Base-by-base conservation (phyloP, 768 basidiomycete genomes). In the Lyophyllum shimeji region DNA sequence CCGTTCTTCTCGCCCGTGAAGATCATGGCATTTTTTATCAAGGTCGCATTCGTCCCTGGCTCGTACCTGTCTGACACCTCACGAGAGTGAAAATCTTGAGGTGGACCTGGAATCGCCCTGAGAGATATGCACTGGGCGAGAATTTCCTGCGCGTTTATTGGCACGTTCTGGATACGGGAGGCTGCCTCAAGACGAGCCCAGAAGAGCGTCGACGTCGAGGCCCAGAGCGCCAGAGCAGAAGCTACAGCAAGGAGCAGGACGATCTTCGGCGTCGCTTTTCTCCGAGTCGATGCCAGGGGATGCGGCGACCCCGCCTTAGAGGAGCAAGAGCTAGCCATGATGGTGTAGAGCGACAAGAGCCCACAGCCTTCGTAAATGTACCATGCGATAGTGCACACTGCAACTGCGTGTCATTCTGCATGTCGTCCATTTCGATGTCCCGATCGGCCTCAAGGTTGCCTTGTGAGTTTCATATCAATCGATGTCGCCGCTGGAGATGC, bases 1-100 rank as follows among this genome's bases (percentile, higher is more conserved):
- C 78, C 79, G 54, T 85, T 81, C 37, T 77, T 67, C 33, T 74
- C 79, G 21, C 87, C 87, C 1, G 84, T 82, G 74, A 87, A 78
- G 47, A 90, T 77, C 39, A 83, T 82, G 2, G 84, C 88, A 66
- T 94, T 90, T 63, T 78, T 77, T 60, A 96, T 84, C 60, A 86
- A 75, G 18, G 85, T 85, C 1, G 87, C 72, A 34, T 77, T 77
- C 0, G 89, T 90, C 0, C 86, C 89, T 3, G 71, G 71, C 60
- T 84, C 87, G 58, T 80, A 87, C 39, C 89, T 72, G 63, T 91
- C 89, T 2, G 87, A 89, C 44, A 67, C 65, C 27, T 78, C 73
- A 17, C 82, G 74, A 31, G 70, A 69, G 46, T 63, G 62, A 52
- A 80, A 81, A n/a, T 62, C 54, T 7, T 62, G 53, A 15, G 75